Evolutionary conservation across 139 green algal species (phyloP).

Genomic region (Pleodorina starrii): DNA sequence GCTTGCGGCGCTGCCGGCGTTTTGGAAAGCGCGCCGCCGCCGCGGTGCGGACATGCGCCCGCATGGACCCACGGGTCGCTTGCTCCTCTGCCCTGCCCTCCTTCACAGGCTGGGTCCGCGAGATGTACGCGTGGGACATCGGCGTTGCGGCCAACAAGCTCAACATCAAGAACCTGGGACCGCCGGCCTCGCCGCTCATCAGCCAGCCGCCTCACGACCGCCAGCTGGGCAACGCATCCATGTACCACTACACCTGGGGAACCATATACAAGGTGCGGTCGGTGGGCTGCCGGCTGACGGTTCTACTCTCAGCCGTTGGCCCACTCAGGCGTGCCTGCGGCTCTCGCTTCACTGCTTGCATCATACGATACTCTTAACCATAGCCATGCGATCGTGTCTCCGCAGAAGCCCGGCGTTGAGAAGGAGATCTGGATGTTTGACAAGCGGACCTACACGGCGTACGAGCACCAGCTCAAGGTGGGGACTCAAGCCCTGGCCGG

Average conservation of each 20-base stretch:
- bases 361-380: too few relatives aligned
- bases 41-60: too few relatives aligned
- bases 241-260: constrained; percentile 96
- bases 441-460: constrained; percentile 62
- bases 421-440: constrained; percentile 84
- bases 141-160: constrained; percentile 65
- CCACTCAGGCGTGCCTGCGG: too few relatives aligned
- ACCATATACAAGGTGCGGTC: constrained; percentile 63
- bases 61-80: background rate
- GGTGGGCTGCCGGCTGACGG: too few relatives aligned
- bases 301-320: too few relatives aligned
- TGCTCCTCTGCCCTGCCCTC: background rate
- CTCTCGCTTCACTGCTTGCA: too few relatives aligned
- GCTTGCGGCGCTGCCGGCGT: background rate
- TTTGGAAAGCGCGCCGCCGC: too few relatives aligned
- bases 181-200: constrained; percentile 73
- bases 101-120: constrained; percentile 83
- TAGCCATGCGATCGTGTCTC: too few relatives aligned
- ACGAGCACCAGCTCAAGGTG: constrained; percentile 70
- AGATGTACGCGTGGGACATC: constrained; percentile 94
- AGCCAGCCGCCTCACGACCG: constrained; percentile 89
- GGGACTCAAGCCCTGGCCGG: background rate
- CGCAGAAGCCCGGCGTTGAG: constrained; percentile 5
- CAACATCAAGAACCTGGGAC: constrained; percentile 60
- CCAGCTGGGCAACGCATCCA: constrained; percentile 71